These are phyloP conservation scores for Spergularia azorica DNA, from an alignment of 179 eudicot genomes.

Conservation along the genomic window DNA sequence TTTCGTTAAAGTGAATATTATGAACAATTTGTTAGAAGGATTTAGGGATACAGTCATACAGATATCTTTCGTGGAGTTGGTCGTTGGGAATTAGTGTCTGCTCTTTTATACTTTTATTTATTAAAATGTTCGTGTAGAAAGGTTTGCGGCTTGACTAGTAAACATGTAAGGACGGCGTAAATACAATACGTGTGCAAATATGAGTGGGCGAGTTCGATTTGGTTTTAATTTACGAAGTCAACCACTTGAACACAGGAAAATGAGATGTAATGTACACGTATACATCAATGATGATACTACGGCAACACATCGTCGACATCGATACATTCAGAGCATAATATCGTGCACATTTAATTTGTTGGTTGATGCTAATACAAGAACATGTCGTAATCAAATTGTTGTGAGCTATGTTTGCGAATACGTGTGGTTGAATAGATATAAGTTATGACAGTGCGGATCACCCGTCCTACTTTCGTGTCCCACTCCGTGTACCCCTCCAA, in stretches of 20 bases:
- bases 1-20: no score
- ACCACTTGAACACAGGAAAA: not conserved
- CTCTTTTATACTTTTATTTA: not conserved
- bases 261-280: not conserved
- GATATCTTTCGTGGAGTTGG: not conserved
- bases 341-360: not conserved
- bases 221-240: not conserved
- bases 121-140: constrained; percentile 9
- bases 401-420: not conserved
- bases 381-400: not conserved
- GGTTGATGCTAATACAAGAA: not conserved
- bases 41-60: not conserved
- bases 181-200: not conserved
- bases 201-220: not conserved
- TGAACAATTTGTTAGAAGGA: no score
- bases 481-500: no score
- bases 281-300: not conserved
- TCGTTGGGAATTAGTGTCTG: not conserved
- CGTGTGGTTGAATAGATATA: not conserved
- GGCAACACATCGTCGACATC: no score
- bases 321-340: not conserved
- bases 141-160: constrained; percentile 24
- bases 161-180: not conserved
- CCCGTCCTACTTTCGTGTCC: no score
- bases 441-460: no score